Base-by-base conservation (phyloP, 352 stramenopile genomes). In the Phytophthora citricola region DNA sequence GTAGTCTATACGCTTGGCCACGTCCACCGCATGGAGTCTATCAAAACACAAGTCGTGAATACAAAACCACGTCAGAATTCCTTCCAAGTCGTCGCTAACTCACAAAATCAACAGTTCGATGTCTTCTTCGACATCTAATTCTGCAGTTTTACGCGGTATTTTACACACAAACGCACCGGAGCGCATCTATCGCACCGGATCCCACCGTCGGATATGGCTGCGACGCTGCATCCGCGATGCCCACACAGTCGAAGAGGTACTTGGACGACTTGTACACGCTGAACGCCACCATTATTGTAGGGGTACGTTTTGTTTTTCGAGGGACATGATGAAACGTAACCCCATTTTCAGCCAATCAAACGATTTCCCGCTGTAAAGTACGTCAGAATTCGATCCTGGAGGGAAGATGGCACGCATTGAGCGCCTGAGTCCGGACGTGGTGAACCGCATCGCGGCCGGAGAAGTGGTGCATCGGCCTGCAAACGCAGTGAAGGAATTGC, bases 401-500 rank as follows among this genome's bases (percentile, higher is more conserved):
- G 22, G 24, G 8, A 63, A 49, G 22, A 66, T 57, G 45, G 22
- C 56, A 47, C 85, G 78, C 43, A 98, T 98, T 63, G 66, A 97
- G 65, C 92, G 94, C 6, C 78, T 98, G 27, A 81, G 87, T 47
- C 69, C 93, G 22, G 83, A 94, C 44, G 95, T 98, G n/a, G 91
- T 98, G 58, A 98, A 98, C 81, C 92, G 92, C 62, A 98, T 98
- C 62, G 95, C 95, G 6, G 85, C 87, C 12, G 87, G 97, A 40
- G 97, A 99, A 78, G 95, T 99, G 17, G 90, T 99, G 43, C 96
- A 99, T 81, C 84, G 95, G 5, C 97, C 97, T 3, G 81, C 85
- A 2, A 97, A 94, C 49, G 97, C 97, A 36, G 74, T 99, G 32
- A 99, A 99, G 72, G 98, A 99, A 79, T 76, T 99, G 12, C 73